phyloP scores from a whole-genome alignment of 768 basidiomycete genomes.

The Rhodotorula taiwanensis region DNA sequence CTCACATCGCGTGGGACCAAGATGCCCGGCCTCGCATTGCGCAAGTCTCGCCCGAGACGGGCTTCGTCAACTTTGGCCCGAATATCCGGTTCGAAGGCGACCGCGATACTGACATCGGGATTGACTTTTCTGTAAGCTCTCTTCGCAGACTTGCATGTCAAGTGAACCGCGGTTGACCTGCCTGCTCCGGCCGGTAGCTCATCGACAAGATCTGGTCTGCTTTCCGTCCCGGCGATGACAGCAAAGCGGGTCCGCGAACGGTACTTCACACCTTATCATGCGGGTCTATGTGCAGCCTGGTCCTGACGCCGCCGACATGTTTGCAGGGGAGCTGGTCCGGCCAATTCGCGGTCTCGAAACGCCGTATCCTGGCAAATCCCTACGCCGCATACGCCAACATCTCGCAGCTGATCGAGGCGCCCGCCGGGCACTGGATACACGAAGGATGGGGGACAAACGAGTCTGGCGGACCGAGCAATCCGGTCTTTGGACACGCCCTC shows the following conservation, averaged over 20 bases:
- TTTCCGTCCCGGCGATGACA: slow-evolving; percentile 40
- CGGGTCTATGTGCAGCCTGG: background rate
- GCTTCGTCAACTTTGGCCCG: slow-evolving; percentile 44
- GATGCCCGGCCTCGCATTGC: slow-evolving; percentile 39
- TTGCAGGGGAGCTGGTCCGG: slow-evolving; percentile 43
- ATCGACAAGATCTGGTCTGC: slow-evolving; percentile 42
- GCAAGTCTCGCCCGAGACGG: slow-evolving; percentile 35
- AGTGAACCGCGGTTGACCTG: too few relatives aligned
- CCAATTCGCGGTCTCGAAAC: slow-evolving; percentile 42
- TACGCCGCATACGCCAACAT: slow-evolving; percentile 34
- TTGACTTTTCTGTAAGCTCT: slow-evolving; percentile 10
- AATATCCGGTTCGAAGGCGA: slow-evolving; percentile 39
- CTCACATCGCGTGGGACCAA: slow-evolving; percentile 41
- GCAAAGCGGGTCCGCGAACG: slow-evolving; percentile 32
- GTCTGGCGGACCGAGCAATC: slow-evolving; percentile 32
- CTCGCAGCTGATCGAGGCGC: slow-evolving; percentile 15
- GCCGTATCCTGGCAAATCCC: slow-evolving; percentile 40
- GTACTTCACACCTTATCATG: slow-evolving; percentile 3
- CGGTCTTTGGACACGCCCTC: slow-evolving; percentile 39
- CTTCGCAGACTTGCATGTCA: too few relatives aligned
- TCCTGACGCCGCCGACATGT: background rate
- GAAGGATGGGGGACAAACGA: slow-evolving; percentile 34
- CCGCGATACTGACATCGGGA: slow-evolving; percentile 31
- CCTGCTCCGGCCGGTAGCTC: slow-evolving; percentile 14
- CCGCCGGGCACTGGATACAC: slow-evolving; percentile 32